phyloP scores from a whole-genome alignment of 208 protist species.

The Leishmania mexicana region DNA sequence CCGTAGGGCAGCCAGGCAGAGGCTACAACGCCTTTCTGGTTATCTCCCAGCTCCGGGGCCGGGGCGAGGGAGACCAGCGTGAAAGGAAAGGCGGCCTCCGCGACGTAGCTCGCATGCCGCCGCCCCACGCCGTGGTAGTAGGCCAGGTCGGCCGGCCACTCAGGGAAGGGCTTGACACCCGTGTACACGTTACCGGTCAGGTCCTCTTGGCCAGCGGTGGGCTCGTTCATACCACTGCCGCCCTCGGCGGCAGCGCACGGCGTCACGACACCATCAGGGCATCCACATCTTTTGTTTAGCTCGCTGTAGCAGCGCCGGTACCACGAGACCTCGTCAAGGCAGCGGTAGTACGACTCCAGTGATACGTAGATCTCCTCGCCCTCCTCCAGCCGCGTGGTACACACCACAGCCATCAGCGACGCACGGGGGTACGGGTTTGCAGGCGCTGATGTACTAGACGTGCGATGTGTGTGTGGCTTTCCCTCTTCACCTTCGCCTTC shows the following conservation, averaged over 20 bases:
- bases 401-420: conserved; percentile 69
- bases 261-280: neutral
- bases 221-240: neutral
- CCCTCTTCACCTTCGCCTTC: no score
- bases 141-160: conserved; percentile 55
- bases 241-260: neutral
- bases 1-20: conserved; percentile 67
- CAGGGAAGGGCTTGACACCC: conserved; percentile 50
- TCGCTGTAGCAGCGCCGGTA: conserved; percentile 55
- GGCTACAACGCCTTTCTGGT: conserved; percentile 66
- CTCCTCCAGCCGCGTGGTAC: conserved; percentile 57
- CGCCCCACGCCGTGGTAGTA: conserved; percentile 83
- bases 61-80: conserved; percentile 62
- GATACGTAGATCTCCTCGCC: conserved; percentile 59
- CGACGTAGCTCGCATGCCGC: conserved; percentile 45
- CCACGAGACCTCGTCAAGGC: conserved; percentile 78
- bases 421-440: conserved; percentile 38
- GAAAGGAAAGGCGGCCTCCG: conserved; percentile 74
- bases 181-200: conserved; percentile 37
- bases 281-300: conserved; percentile 17
- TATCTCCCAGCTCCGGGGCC: conserved; percentile 62
- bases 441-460: neutral
- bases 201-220: neutral
- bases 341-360: conserved; percentile 82
- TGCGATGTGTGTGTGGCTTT: neutral